Base-by-base conservation (phyloP, 129 eudicot species). In the Saposhnikovia divaricata region DNA sequence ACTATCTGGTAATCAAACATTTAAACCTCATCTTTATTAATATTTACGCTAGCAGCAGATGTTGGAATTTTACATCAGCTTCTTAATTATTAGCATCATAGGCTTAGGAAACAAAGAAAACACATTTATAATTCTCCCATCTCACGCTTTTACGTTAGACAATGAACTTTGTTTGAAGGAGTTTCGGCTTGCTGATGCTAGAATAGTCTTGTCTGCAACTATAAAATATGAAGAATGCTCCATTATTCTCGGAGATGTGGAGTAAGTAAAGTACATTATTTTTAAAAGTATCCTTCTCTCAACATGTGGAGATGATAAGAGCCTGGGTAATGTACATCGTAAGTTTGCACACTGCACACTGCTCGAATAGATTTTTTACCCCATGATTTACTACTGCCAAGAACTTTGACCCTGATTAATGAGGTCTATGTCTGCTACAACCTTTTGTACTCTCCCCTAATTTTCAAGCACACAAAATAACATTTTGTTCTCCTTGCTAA, bases 251-350 rank as follows among this genome's bases (percentile, higher is more conserved):
- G 1, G 45, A 27, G 34, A 23, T 21, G 48, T 5, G 11, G 19
- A 28, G 14, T 4, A 59, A 15, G 19, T 11, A 66, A 42, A 31
- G 21, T 25, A 18, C 9, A 42, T 13, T 21, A 40, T 59, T 9
- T 59, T 31, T 59, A 2, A 27, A 4, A 2, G 2, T 65, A 13
- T 65, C n/a, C n/a, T n/a, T n/a, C 1, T 65, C 7, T 79, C 65
- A 21, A 91, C 91, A 93, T 55, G 96, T 93, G 80, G 98, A 93
- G 78, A 93, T 79, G 3, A 93, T 91, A 79, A 93, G 96, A 88
- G 97, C 98, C 81, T 93, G 97, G 51, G 97, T 93, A 73, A 96
- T 88, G 68, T 90, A n/a, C n/a, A n/a, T n/a, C n/a, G n/a, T n/a
- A n/a, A n/a, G n/a, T n/a, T n/a, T n/a, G n/a, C n/a, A n/a, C n/a